Evolutionary conservation across 2,329 filamentous ascomycete genomes (phyloP).

Genomic region (Leptographium flavum): DNA sequence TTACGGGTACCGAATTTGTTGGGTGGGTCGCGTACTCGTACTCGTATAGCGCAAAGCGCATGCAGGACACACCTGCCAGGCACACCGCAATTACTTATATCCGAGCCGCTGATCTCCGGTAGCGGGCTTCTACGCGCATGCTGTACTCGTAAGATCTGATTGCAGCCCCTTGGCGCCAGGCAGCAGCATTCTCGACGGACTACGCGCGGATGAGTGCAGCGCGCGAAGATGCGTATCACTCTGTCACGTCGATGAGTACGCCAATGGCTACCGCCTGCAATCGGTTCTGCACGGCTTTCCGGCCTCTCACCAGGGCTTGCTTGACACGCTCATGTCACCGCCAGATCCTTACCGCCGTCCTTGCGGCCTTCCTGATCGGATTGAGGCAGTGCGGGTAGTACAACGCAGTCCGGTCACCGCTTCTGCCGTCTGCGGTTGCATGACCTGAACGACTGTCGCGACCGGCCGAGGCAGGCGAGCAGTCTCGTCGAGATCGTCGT

Average conservation of each 20-base stretch:
- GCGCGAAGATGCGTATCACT: constrained; percentile 40
- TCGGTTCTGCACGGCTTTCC: too few species aligned
- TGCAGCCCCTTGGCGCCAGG: constrained; percentile 19
- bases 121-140: background rate
- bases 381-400: constrained; percentile 40
- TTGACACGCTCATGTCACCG: too few species aligned
- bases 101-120: background rate
- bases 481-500: too few species aligned
- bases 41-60: too few species aligned
- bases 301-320: too few species aligned
- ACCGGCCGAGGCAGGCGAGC: constrained; percentile 36
- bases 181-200: constrained; percentile 36
- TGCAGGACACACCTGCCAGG: too few species aligned
- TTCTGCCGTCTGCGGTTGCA: constrained; percentile 38
- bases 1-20: background rate
- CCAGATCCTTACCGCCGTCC: too few species aligned
- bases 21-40: constrained; percentile 4
- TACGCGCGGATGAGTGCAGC: constrained; percentile 34
- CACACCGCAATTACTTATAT: background rate
- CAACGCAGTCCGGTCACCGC: constrained; percentile 45
- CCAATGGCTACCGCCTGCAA: constrained; percentile 36
- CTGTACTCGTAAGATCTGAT: background rate
- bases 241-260: too few species aligned
- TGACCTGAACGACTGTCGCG: constrained; percentile 39
- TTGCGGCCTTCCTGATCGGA: constrained; percentile 29